Evolutionary conservation across 139 green algal genomes (phyloP), one percentile per base, ranked within the genome.

Genomic region (Edaphochlamys debaryana): DNA sequence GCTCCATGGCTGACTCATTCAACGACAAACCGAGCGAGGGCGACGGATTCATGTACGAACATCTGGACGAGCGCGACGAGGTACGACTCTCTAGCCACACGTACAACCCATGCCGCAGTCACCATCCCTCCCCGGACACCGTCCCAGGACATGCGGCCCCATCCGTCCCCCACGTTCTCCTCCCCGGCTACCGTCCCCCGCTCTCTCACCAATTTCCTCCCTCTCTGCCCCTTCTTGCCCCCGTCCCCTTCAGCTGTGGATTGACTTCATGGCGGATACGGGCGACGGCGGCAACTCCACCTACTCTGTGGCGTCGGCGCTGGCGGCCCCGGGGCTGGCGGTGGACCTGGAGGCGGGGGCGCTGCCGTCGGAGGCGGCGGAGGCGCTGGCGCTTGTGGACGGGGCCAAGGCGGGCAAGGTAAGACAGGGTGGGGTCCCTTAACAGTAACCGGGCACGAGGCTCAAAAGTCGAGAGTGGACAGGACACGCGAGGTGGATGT

Each of bases 201-300:
- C 50, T 58, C 50, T 17, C 50, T 58, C 50, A 58, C 50, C 15
- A 58, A 58, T 17, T 67, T 27, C 60, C 60, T 67, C 60, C 60
- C 60, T 67, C 23, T n/a, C 60, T n/a, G 8, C 23, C 60, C 60
- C 60, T 67, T 13, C 60, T 8, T n/a, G n/a, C 27, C 67, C 25
- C 22, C 27, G 15, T 22, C 76, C 34, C n/a, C 34, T 69, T 15
- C 87, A 96, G 79, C 67, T 96, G 41, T 98, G 94, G 95, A 64
- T 97, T n/a, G 95, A 98, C 87, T 98, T 98, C 87, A 92, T 92
- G 25, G 95, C 94, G 0, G 94, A 96, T 85, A 96, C 93, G 29
- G 95, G 95, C 1, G 95, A 98, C 77, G 95, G 95, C 56, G 95
- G 95, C 52, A 90, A 98, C 87, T 74, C 94, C 30, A 98, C 95